Percentiles rank a stretch among this genome's conserved stretches.
These are phyloP conservation scores for Osmanthus fragrans DNA, from an alignment of 257 asterid species.

Conservation along the genomic window DNA sequence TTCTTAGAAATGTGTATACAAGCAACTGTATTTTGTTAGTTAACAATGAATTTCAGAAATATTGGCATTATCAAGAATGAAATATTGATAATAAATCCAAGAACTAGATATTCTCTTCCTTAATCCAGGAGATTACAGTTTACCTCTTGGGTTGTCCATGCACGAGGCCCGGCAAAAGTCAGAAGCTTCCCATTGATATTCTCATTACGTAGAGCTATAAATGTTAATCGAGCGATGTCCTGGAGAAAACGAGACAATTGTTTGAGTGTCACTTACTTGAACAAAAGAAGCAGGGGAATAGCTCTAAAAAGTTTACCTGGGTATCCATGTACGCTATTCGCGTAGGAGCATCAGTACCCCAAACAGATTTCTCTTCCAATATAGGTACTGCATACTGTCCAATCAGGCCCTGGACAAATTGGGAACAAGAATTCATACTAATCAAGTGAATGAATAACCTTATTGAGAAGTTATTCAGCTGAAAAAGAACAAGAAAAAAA, in stretches of 20 bases:
- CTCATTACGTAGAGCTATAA: slow-evolving; percentile 90
- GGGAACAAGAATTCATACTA: slow-evolving; percentile 22
- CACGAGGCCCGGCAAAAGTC: slow-evolving; percentile 98
- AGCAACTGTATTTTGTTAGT: not conserved
- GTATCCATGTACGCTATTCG: slow-evolving; percentile 99
- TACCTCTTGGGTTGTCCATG: slow-evolving; percentile 99
- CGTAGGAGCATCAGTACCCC: slow-evolving; percentile 99
- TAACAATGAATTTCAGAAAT: not conserved
- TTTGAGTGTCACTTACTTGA: slow-evolving; percentile 17
- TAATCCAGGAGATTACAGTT: slow-evolving; percentile 16
- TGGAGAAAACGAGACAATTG: slow-evolving; percentile 29
- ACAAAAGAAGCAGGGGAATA: slow-evolving; percentile 11
- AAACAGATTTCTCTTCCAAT: slow-evolving; percentile 91
- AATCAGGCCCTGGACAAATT: slow-evolving; percentile 69
- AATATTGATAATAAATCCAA: not conserved
- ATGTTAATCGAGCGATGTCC: slow-evolving; percentile 95
- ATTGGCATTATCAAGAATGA: not conserved
- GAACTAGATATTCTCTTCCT: not conserved
- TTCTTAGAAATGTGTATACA: not conserved
- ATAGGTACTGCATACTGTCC: slow-evolving; percentile 99
- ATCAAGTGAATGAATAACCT: slow-evolving; percentile 20
- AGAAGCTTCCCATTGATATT: slow-evolving; percentile 78
- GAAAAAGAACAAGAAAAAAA: slow-evolving; percentile 5
- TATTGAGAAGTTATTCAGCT: not conserved
- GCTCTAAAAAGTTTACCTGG: slow-evolving; percentile 51